Base-by-base conservation (phyloP, 257 asterid species). In the Fraxinus anomala region DNA sequence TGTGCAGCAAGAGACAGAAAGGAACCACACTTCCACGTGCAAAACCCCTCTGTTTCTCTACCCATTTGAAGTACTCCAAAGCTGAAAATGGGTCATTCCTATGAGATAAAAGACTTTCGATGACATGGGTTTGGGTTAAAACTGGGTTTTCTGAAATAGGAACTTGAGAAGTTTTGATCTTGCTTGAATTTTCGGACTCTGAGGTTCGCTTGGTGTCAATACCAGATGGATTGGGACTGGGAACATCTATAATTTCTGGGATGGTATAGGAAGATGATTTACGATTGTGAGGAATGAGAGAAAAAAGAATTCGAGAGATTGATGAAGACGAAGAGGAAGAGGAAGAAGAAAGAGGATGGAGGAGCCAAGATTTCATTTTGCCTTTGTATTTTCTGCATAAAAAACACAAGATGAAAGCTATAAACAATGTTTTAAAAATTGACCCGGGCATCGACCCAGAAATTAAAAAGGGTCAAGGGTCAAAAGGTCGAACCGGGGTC, bases 1-100 rank as follows among this genome's bases (percentile, higher is more conserved):
- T 94, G 80, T 89, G 93, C 67, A 92, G 81, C 82, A 94, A 81
- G 81, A 92, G 83, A 84, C 87, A 84, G 70, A 91, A 87, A 69
- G 92, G 89, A 33, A 85, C 96, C 67, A 88, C 87, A 17, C 74
- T 73, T 68, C 86, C 87, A 34, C 83, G 87, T 31, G 82, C 42
- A 76, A 86, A 84, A 21, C 88, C 88, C 2, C 80, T 82, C 76
- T 70, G 87, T 54, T 26, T 81, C 81, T 80, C 80, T 1, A 76
- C 86, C 86, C 81, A 26, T 74, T 80, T 87, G 86, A 83, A 88
- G 80, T 88, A 83, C 61, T 31, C 63, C 65, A 86, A 83, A 74
- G 98, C 98, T 10, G 84, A 72, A 73, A 31, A 81, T 23, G 98
- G 97, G 83, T 94, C 88, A 30, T 86, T 80, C 70, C 77, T 83